A percentile compares a stretch with the other conserved stretches of the same genome.
These are phyloP conservation scores for Tulasnella sp. DNA, from an alignment of 768 basidiomycete species.

Conservation along the genomic window DNA sequence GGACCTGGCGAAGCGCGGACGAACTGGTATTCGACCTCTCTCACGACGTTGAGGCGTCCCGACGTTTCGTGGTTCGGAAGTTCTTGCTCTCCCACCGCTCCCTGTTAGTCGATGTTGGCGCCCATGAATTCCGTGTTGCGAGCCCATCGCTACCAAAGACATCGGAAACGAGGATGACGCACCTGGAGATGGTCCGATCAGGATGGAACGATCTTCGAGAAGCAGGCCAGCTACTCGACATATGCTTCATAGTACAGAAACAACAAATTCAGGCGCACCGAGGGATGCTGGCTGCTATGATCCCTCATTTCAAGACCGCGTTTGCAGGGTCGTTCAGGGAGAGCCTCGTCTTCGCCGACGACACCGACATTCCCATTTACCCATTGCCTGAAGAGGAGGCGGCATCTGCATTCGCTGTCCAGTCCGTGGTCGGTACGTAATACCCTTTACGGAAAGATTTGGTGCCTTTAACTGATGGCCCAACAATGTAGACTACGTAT, in stretches of 20 bases:
- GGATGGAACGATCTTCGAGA: background rate
- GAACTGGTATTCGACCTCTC: background rate
- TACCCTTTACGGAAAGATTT: background rate
- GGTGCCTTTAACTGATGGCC: background rate
- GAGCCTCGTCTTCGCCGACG: background rate
- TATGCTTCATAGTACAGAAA: background rate
- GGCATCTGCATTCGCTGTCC: background rate
- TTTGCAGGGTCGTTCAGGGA: background rate
- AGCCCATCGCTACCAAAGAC: background rate
- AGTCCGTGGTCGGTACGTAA: background rate
- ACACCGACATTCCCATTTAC: background rate
- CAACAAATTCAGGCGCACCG: slow-evolving; percentile 1
- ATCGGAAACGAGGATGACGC: background rate
- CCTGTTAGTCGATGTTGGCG: background rate
- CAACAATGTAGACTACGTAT: background rate
- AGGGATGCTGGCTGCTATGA: slow-evolving; percentile 1
- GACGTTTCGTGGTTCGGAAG: background rate
- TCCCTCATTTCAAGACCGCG: background rate
- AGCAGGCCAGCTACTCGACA: background rate
- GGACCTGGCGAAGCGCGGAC: background rate
- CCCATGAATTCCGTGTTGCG: background rate
- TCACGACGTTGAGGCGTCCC: background rate
- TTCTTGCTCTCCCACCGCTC: background rate
- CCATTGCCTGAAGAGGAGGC: background rate
- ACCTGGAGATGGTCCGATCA: background rate